Conservation (phyloP, 1,284 basidiomycete genomes). For the Tylopilus microsporus region DNA sequence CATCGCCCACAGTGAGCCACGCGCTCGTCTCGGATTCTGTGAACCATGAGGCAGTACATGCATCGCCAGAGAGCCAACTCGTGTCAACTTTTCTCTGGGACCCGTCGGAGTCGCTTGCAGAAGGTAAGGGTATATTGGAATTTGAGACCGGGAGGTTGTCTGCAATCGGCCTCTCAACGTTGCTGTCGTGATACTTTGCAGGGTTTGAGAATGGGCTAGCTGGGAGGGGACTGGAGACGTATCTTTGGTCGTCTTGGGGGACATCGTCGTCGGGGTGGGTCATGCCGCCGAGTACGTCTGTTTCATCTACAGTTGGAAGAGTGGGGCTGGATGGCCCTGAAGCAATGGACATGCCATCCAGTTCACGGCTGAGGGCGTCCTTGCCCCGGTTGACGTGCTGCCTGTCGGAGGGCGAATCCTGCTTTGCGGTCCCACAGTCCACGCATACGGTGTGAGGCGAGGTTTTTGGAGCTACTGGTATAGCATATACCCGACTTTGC, state of each 20-base stretch:
- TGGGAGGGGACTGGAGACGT: slow-evolving; percentile 48
- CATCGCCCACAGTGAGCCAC: slow-evolving; percentile 13
- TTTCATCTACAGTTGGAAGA: background rate
- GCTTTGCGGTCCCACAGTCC: background rate
- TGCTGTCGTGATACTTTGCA: slow-evolving; percentile 24
- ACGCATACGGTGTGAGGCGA: background rate
- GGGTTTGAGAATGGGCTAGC: slow-evolving; percentile 53
- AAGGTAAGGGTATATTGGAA: slow-evolving; percentile 20
- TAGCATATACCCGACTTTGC: background rate
- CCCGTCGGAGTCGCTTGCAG: slow-evolving; percentile 11
- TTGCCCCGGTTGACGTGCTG: background rate
- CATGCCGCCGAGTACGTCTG: slow-evolving; percentile 11
- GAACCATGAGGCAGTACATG: slow-evolving; percentile 7
- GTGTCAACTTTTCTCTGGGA: background rate
- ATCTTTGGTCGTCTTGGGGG: slow-evolving; percentile 20
- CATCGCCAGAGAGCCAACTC: slow-evolving; percentile 15
- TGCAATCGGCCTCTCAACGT: background rate
- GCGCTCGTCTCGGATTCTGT: slow-evolving; percentile 17
- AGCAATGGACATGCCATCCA: background rate
- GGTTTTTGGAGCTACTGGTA: background rate
- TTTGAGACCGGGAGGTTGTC: slow-evolving; percentile 4
- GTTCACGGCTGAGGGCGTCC: background rate
- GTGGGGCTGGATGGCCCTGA: background rate
- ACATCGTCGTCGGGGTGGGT: background rate
- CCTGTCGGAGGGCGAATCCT: background rate